phyloP scores from a whole-genome alignment of 768 basidiomycete genomes.

The Rhizopogon sp. region DNA sequence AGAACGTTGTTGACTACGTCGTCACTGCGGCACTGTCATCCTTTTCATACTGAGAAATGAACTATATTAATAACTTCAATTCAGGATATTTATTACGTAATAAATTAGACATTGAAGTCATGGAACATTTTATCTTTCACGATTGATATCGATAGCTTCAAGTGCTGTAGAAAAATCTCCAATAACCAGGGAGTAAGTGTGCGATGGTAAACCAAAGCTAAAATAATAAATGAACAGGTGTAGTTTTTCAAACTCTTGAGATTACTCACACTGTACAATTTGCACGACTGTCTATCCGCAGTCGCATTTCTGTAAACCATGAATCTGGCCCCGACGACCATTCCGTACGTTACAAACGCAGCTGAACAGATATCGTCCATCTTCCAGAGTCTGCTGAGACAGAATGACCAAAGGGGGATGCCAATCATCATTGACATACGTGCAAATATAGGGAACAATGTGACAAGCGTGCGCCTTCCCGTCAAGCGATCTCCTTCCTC shows the following conservation, averaged over 20 bases:
- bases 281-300: slow-evolving; percentile 3
- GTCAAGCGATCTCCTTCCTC: slow-evolving; percentile 27
- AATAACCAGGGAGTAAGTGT: slow-evolving; percentile 6
- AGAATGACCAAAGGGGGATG: slow-evolving; percentile 4
- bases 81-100: background rate
- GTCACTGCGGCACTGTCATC: too few species aligned
- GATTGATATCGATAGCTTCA: background rate
- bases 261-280: slow-evolving; percentile 4
- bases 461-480: slow-evolving; percentile 32
- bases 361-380: background rate
- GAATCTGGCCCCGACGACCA: slow-evolving; percentile 2
- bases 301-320: background rate
- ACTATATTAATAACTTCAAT: too few species aligned
- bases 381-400: slow-evolving; percentile 1
- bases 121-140: too few species aligned
- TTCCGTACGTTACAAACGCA: background rate
- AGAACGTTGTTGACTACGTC: background rate
- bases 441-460: slow-evolving; percentile 24
- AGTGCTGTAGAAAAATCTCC: slow-evolving; percentile 5
- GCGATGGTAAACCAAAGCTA: slow-evolving; percentile 3
- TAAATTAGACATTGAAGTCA: background rate
- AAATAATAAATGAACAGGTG: background rate
- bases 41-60: too few species aligned
- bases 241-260: background rate
- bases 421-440: slow-evolving; percentile 2